These are phyloP conservation scores for Mercurialis annua DNA, from an alignment of 345 rosid species.

Conservation along the genomic window DNA sequence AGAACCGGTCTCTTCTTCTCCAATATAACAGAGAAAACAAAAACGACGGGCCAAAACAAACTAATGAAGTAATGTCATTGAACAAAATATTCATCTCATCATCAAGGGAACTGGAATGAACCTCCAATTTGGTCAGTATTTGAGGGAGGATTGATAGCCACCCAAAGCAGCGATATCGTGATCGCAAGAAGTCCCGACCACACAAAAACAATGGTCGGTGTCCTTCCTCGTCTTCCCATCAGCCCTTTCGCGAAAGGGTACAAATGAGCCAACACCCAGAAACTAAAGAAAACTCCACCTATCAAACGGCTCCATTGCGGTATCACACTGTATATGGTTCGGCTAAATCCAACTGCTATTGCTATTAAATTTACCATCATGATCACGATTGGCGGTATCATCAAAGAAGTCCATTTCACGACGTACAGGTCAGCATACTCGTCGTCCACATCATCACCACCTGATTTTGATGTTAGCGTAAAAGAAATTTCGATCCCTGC, in stretches of 20 bases:
- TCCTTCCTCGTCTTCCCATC: constrained; percentile 96
- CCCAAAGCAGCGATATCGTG: constrained; percentile 96
- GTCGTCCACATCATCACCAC: constrained; percentile 82
- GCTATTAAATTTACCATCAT: constrained; percentile 91
- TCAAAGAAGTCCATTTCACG: constrained; percentile 81
- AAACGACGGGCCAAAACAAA: background rate
- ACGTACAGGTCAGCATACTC: constrained; percentile 88
- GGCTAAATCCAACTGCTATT: constrained; percentile 87
- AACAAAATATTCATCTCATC: constrained; percentile 9
- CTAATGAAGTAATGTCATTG: constrained; percentile 23
- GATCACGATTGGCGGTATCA: constrained; percentile 90
- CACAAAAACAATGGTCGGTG: constrained; percentile 92
- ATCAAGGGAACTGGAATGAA: constrained; percentile 84
- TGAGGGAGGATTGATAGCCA: constrained; percentile 86
- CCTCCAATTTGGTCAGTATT: constrained; percentile 75
- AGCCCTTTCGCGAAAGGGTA: constrained; percentile 96
- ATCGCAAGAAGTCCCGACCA: constrained; percentile 97
- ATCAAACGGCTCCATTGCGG: constrained; percentile 86
- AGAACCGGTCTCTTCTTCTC: constrained; percentile 18
- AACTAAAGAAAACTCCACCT: constrained; percentile 97
- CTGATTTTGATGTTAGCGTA: constrained; percentile 85
- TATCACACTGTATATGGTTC: constrained; percentile 76
- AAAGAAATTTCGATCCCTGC: constrained; percentile 95
- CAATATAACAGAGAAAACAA: constrained; percentile 11
- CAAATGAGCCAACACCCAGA: constrained; percentile 99